Evolutionary conservation across 106 monocot species (phyloP).

Genomic region (Posidonia australis): DNA sequence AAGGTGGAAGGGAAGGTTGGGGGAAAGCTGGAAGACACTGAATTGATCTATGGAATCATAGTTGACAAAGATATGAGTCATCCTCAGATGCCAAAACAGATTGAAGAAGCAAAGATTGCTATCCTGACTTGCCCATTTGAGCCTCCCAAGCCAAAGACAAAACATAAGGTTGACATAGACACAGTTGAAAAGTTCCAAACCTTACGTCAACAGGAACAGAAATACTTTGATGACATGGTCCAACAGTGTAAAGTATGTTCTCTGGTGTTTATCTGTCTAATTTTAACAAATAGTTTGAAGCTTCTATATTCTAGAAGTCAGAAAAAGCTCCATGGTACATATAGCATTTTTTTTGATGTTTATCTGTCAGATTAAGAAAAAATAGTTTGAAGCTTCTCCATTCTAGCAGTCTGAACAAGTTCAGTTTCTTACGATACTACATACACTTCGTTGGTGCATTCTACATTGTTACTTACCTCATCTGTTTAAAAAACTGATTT

Average conservation of each 20-base stretch:
- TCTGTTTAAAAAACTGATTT: too few relatives aligned
- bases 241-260: slow-evolving; percentile 75
- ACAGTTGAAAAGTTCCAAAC: slow-evolving; percentile 95
- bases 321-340: too few relatives aligned
- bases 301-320: neutral
- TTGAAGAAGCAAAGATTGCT: slow-evolving; percentile 94
- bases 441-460: too few relatives aligned
- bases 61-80: slow-evolving; percentile 99
- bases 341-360: neutral
- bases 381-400: neutral
- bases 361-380: neutral
- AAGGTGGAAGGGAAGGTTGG: slow-evolving; percentile 98
- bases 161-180: slow-evolving; percentile 99
- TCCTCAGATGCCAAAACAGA: slow-evolving; percentile 91
- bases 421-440: too few relatives aligned
- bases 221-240: slow-evolving; percentile 98
- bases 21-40: slow-evolving; percentile 89
- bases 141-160: slow-evolving; percentile 99
- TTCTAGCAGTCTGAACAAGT: neutral
- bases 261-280: neutral
- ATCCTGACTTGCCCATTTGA: slow-evolving; percentile 97
- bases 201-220: slow-evolving; percentile 69
- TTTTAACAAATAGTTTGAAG: neutral
- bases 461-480: too few relatives aligned
- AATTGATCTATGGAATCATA: slow-evolving; percentile 75